Evolutionary conservation across 345 rosid genomes (phyloP).

Genomic region (Anastatica hierochuntica): DNA sequence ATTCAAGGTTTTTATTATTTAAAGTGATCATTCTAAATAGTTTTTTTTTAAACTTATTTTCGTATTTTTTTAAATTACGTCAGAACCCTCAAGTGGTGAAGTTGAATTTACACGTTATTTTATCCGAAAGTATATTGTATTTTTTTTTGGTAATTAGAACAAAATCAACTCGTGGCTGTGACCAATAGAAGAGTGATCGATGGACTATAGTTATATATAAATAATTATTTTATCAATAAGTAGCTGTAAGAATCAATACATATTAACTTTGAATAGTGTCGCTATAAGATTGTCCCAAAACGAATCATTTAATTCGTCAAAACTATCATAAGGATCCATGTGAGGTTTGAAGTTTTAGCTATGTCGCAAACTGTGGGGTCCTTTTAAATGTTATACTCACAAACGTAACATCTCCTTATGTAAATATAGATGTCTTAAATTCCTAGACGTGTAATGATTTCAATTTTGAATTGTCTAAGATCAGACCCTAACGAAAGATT

Average conservation of each 20-base stretch:
- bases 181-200: no score
- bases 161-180: no score
- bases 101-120: no score
- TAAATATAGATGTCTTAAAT: constrained; percentile 1
- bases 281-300: constrained; percentile 5
- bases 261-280: background rate
- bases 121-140: no score
- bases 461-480: constrained; percentile 22
- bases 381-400: background rate
- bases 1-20: no score
- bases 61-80: no score
- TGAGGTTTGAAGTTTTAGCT: constrained; percentile 10
- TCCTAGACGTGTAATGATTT: constrained; percentile 12
- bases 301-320: constrained; percentile 13
- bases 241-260: background rate
- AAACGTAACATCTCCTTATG: constrained; percentile 11
- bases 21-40: no score
- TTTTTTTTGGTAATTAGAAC: no score
- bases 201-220: no score
- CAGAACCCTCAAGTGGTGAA: no score
- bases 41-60: no score
- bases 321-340: constrained; percentile 24
- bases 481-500: constrained; percentile 17
- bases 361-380: constrained; percentile 15
- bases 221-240: no score